These are phyloP conservation scores for Neopestalotiopsis clavispora DNA, from an alignment of 2,329 filamentous ascomycete species.

Conservation along the genomic window DNA sequence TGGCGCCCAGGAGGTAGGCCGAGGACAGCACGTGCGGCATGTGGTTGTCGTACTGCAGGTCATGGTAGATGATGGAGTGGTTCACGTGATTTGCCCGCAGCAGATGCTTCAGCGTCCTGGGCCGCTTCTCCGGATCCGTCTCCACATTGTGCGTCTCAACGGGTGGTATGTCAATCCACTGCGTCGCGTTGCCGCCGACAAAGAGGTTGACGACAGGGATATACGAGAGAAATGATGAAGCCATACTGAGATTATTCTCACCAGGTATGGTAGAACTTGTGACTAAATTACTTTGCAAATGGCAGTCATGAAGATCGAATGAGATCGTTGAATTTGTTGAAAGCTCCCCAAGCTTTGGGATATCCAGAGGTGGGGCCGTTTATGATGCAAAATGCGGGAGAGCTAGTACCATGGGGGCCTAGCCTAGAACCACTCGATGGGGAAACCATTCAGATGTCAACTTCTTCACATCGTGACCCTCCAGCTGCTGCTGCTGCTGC, in stretches of 20 bases:
- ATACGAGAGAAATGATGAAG: constrained; percentile 48
- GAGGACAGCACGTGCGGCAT: constrained; percentile 81
- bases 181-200: constrained; percentile 34
- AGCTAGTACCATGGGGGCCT: constrained; percentile 2
- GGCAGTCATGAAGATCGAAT: neutral
- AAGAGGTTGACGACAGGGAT: constrained; percentile 45
- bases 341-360: constrained; percentile 13
- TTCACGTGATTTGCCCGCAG: constrained; percentile 92
- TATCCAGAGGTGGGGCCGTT: neutral
- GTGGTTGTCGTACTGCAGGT: constrained; percentile 81
- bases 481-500: neutral
- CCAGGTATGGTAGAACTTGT: no score
- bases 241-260: constrained; percentile 26
- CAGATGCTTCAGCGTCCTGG: constrained; percentile 86
- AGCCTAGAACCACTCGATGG: neutral
- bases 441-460: neutral
- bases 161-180: constrained; percentile 62
- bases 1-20: constrained; percentile 83
- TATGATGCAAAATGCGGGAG: constrained; percentile 18
- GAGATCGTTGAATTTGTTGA: neutral
- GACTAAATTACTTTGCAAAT: no score
- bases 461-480: neutral
- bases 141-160: constrained; percentile 82
- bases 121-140: constrained; percentile 76
- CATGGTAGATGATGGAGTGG: constrained; percentile 80